Evolutionary conservation across 192 early-diverging fungal genomes (phyloP).

Genomic region (Coemansia umbellata): DNA sequence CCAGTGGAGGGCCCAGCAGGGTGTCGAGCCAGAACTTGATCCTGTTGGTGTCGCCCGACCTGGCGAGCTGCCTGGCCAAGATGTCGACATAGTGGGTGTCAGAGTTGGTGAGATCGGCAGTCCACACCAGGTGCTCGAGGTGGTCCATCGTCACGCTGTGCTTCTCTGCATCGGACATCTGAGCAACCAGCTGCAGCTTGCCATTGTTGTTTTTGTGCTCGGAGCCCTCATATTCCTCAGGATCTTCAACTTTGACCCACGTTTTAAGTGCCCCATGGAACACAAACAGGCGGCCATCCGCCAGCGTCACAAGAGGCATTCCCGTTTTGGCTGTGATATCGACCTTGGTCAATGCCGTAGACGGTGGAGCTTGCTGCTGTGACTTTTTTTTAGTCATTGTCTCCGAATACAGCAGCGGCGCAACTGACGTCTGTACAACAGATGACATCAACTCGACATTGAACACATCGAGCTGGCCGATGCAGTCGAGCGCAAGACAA

Average conservation of each 20-base stretch:
- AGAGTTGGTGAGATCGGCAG: conserved; percentile 11
- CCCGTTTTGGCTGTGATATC: conserved; percentile 8
- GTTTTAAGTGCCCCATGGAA: conserved; percentile 10
- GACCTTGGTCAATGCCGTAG: conserved; percentile 17
- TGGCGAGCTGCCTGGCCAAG: conserved; percentile 12
- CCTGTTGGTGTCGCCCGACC: conserved; percentile 3
- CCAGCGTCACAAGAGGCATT: conserved; percentile 10
- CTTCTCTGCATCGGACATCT: not conserved
- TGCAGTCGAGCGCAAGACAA: conserved; percentile 25
- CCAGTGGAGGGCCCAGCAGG: conserved; percentile 40
- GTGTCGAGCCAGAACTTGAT: conserved; percentile 25
- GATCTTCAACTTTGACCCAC: conserved; percentile 30
- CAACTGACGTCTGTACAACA: conserved; percentile 20
- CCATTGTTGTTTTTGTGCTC: not conserved
- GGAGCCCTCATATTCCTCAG: conserved; percentile 1
- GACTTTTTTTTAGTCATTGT: too few relatives aligned
- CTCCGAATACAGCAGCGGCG: conserved; percentile 36
- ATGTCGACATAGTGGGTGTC: conserved; percentile 13
- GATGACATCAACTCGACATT: conserved; percentile 2
- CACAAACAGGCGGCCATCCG: conserved; percentile 24
- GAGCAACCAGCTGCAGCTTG: too few relatives aligned
- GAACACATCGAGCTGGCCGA: conserved; percentile 31
- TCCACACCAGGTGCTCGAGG: conserved; percentile 34
- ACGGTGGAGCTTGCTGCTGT: too few relatives aligned
- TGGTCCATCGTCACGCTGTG: conserved; percentile 40